Evolutionary conservation across 2,329 filamentous ascomycete species (phyloP), one percentile per base, ranked within the genome.

Genomic region (Truncatella angustata): DNA sequence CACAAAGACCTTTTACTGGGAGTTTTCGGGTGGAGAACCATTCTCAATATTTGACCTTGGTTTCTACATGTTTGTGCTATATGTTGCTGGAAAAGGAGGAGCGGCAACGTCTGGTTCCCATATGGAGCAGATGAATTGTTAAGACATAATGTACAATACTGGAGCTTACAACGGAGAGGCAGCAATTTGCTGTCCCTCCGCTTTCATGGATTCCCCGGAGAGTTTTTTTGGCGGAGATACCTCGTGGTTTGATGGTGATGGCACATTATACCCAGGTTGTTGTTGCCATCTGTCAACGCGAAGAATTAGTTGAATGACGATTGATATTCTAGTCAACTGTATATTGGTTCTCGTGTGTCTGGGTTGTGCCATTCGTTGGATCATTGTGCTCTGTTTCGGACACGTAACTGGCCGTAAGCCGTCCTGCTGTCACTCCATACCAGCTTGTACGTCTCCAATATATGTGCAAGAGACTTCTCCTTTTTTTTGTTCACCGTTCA

Each of bases 61-160:
- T 49, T 36, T 16, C 12, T 36, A 37, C 28, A n/a, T 49, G 30
- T 37, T 49, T 37, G 43, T 46, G 43, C 43, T 46, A 26, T 12
- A 46, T 46, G n/a, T 32, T 35, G 11, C 12, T 18, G 43, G 28
- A 16, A n/a, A 28, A 37, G 12, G 32, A 10, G 12, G 20, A 37
- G 21, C 4, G 5, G 42, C 28, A 18, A 26, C 12, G 23, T 14
- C 18, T 47, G n/a, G 26, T 34, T 47, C 20, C 44, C 28, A 28
- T 20, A 34, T n/a, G 34, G 11, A 14, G 45, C 11, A 35, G 45
- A 39, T 28, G 45, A 49, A 37, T 49, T 23, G 23, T 23, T 48
- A 49, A 49, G 28, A 49, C 20, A 35, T 49, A 49, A 49, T 49
- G 45, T 49, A 49, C 45, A 49, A 49, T 49, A 49, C 37, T 24